phyloP scores from a whole-genome alignment of 2,329 filamentous ascomycete genomes.

The Fusarium haematococcum region DNA sequence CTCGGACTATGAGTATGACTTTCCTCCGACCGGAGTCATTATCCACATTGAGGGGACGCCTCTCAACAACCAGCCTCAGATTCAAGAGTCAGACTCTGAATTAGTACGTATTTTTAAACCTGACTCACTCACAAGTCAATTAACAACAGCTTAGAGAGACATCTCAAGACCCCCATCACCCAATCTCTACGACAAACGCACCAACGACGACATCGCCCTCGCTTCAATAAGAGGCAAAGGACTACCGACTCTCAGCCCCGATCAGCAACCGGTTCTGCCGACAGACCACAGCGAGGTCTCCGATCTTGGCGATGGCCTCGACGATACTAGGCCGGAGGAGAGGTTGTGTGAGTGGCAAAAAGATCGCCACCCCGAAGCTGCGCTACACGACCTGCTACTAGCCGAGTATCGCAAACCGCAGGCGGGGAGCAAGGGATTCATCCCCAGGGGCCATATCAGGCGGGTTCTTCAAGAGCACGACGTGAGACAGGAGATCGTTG shows the following conservation, averaged over 20 bases:
- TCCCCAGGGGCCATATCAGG: slow-evolving; percentile 3
- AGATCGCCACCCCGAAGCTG: not conserved
- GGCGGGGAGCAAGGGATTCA: slow-evolving; percentile 4
- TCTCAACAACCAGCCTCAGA: not conserved
- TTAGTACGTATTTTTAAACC: not conserved
- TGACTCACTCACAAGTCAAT: not conserved
- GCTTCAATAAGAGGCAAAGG: not conserved
- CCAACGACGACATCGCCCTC: not conserved
- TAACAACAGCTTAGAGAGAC: not conserved
- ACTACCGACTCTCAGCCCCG: not conserved
- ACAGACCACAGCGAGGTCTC: not conserved
- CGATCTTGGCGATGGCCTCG: not conserved
- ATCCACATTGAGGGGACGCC: not conserved
- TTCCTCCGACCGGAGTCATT: not conserved
- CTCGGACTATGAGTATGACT: slow-evolving; percentile 1
- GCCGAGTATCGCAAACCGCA: not conserved
- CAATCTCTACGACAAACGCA: not conserved
- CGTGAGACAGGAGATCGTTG: not conserved
- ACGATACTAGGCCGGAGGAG: not conserved
- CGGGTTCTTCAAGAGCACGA: not conserved
- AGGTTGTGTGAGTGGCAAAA: not conserved
- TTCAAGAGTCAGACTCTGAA: slow-evolving; percentile 6
- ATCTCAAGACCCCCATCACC: not conserved
- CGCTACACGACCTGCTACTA: slow-evolving; percentile 5
- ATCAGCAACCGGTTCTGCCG: not conserved